Evolutionary conservation across 2,329 filamentous ascomycete species (phyloP).

Genomic region (Calonectria montana): DNA sequence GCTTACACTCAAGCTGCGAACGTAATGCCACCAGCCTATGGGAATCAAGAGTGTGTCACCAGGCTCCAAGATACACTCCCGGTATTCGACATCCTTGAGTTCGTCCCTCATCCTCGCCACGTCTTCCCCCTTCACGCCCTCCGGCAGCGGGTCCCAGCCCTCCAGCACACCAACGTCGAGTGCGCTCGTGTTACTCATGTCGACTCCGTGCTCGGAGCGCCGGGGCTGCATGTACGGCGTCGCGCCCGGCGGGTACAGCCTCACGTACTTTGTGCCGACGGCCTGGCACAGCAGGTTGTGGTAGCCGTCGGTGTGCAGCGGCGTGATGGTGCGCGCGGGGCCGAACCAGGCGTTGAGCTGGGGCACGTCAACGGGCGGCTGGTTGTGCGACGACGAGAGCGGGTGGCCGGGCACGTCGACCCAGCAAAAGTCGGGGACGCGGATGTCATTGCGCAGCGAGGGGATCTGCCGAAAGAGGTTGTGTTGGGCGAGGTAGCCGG

Average conservation of each 20-base stretch:
- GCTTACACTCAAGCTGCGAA: constrained; percentile 84
- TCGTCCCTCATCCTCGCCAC: constrained; percentile 53
- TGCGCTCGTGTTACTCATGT: constrained; percentile 91
- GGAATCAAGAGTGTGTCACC: constrained; percentile 93
- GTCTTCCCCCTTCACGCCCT: constrained; percentile 43
- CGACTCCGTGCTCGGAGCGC: constrained; percentile 75
- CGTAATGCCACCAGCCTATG: constrained; percentile 98
- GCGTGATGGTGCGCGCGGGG: constrained; percentile 87
- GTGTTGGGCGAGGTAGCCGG: constrained; percentile 92
- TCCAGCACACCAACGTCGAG: constrained; percentile 81
- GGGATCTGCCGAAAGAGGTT: constrained; percentile 88
- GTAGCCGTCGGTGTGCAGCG: constrained; percentile 92
- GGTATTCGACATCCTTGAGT: constrained; percentile 71
- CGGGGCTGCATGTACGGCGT: constrained; percentile 70
- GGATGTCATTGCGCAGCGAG: constrained; percentile 78
- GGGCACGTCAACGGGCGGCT: constrained; percentile 65
- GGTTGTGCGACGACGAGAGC: constrained; percentile 47
- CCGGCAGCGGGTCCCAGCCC: constrained; percentile 62
- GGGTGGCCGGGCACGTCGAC: constrained; percentile 71
- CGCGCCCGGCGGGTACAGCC: constrained; percentile 80
- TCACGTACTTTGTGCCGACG: constrained; percentile 90
- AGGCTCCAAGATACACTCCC: constrained; percentile 82
- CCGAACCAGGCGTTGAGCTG: constrained; percentile 94
- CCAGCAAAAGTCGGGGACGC: constrained; percentile 87
- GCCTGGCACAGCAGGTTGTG: constrained; percentile 93